phyloP scores from a whole-genome alignment of 495 filamentous ascomycete genomes.

The Penicillium roqueforti region DNA sequence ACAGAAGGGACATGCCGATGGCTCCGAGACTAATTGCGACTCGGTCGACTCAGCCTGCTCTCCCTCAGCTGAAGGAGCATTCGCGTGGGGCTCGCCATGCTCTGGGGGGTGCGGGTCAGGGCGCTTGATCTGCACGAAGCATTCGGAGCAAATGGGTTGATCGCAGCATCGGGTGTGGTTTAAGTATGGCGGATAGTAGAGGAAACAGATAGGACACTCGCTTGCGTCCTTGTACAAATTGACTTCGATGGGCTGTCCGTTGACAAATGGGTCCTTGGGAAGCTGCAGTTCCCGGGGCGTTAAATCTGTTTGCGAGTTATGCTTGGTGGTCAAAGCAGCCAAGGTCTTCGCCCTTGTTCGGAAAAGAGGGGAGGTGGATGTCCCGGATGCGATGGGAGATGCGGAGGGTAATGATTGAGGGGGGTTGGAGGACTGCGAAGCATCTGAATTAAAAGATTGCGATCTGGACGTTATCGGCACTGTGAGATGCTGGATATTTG shows the following conservation, averaged over 20 bases:
- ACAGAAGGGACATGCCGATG: slow-evolving; percentile 93
- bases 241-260: slow-evolving; percentile 86
- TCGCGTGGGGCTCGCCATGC: slow-evolving; percentile 57
- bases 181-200: slow-evolving; percentile 94
- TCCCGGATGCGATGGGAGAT: slow-evolving; percentile 50
- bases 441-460: slow-evolving; percentile 70
- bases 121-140: slow-evolving; percentile 97
- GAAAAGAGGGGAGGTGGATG: slow-evolving; percentile 61
- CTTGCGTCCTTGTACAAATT: slow-evolving; percentile 85
- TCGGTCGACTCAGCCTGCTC: slow-evolving; percentile 44
- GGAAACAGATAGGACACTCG: slow-evolving; percentile 95
- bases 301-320: slow-evolving; percentile 63
- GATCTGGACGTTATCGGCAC: slow-evolving; percentile 73
- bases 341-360: slow-evolving; percentile 75
- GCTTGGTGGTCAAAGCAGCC: slow-evolving; percentile 72
- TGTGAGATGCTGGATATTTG: slow-evolving; percentile 61
- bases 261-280: slow-evolving; percentile 80
- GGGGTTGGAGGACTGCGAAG: slow-evolving; percentile 44
- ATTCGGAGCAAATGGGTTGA: slow-evolving; percentile 96
- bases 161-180: slow-evolving; percentile 95
- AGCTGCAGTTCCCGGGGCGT: slow-evolving; percentile 73
- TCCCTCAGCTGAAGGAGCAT: slow-evolving; percentile 40
- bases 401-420: slow-evolving; percentile 49
- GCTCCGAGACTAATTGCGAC: slow-evolving; percentile 77
- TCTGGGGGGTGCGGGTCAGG: slow-evolving; percentile 95